Percentiles rank a stretch among this genome's conserved stretches.
Evolutionary conservation across 2,329 filamentous ascomycete genomes (phyloP).

Genomic region (Phaeosphaeria sp.): DNA sequence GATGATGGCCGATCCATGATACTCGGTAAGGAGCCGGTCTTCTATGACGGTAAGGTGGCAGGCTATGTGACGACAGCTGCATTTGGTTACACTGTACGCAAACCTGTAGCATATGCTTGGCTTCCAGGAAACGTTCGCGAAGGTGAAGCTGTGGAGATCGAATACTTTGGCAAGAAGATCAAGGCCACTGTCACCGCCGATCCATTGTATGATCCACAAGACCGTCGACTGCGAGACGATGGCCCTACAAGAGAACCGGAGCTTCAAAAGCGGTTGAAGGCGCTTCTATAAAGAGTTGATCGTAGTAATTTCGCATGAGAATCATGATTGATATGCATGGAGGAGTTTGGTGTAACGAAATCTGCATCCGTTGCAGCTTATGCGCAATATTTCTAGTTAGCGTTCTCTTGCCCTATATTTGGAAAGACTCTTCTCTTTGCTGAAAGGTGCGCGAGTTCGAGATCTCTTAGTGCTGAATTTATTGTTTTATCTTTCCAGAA

Average conservation of each 20-base stretch:
- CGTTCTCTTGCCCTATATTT: background rate
- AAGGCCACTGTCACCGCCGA: conserved; percentile 61
- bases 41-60: conserved; percentile 52
- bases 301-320: conserved; percentile 15
- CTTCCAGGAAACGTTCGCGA: conserved; percentile 57
- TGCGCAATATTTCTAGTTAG: background rate
- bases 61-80: conserved; percentile 68
- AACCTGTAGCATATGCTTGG: conserved; percentile 66
- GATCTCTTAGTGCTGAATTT: background rate
- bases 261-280: conserved; percentile 29
- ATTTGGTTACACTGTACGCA: conserved; percentile 65
- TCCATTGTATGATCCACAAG: conserved; percentile 56
- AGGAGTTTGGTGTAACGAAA: conserved; percentile 9
- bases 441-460: background rate
- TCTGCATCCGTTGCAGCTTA: background rate
- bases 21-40: conserved; percentile 69
- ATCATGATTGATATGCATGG: conserved; percentile 18
- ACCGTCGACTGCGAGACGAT: conserved; percentile 44
- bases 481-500: background rate
- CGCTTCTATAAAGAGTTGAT: conserved; percentile 17
- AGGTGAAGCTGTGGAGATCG: conserved; percentile 62
- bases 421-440: background rate
- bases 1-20: conserved; percentile 64
- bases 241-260: conserved; percentile 21
- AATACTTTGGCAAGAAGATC: conserved; percentile 66